phyloP scores from a whole-genome alignment of 116 monocot species.

The Cymodocea nodosa region DNA sequence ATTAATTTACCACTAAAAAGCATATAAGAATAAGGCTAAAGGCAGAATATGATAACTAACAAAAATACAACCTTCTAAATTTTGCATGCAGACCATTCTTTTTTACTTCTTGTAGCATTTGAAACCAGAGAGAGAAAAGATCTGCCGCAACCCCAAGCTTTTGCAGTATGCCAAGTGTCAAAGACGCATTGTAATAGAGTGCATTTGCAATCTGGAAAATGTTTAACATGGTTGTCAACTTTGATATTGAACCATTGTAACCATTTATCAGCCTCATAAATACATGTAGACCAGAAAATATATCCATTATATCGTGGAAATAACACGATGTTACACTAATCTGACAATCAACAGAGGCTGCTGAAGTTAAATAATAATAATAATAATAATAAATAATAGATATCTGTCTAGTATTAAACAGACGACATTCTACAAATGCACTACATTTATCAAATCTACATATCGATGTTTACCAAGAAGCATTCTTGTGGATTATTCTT shows the following conservation, averaged over 20 bases:
- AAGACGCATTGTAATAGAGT: conserved; percentile 73
- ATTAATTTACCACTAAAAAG: not conserved
- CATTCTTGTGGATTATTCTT: too few relatives aligned
- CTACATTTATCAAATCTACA: too few relatives aligned
- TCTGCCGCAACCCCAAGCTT: conserved; percentile 72
- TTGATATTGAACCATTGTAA: not conserved
- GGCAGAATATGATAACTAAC: not conserved
- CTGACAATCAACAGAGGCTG: too few relatives aligned
- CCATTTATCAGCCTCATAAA: not conserved
- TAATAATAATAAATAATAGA: too few relatives aligned
- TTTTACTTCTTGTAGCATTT: conserved; percentile 86
- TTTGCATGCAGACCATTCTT: conserved; percentile 63
- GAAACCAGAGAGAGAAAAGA: conserved; percentile 83
- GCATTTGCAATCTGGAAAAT: conserved; percentile 70
- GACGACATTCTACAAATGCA: too few relatives aligned
- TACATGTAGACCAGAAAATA: too few relatives aligned
- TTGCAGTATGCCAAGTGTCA: conserved; percentile 63
- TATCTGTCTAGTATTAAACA: too few relatives aligned
- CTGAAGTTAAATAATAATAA: too few relatives aligned
- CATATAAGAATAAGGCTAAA: not conserved
- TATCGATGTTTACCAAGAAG: too few relatives aligned
- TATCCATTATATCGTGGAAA: too few relatives aligned
- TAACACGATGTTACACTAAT: too few relatives aligned
- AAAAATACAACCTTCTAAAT: conserved; percentile 53
- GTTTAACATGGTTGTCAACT: conserved; percentile 2